phyloP scores from a whole-genome alignment of 352 stramenopile species.

The Phytophthora meadii region DNA sequence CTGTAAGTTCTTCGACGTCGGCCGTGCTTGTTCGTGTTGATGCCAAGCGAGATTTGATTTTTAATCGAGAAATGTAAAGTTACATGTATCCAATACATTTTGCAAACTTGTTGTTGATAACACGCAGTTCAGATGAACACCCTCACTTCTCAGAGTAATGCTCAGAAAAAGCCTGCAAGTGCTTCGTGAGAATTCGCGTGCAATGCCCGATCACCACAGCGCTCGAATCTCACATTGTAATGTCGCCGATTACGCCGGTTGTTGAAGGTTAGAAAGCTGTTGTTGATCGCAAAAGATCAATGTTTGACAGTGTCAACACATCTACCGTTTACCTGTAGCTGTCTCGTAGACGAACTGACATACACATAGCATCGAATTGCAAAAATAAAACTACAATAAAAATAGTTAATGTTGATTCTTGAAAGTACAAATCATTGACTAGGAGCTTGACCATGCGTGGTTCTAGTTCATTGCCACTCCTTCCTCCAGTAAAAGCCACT shows the following conservation, averaged over 20 bases:
- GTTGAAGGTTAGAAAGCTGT: conserved; percentile 10
- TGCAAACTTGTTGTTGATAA: background rate
- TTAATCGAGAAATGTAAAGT: background rate
- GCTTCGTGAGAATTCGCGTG: conserved; percentile 3
- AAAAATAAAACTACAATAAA: no score
- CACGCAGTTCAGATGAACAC: conserved; percentile 8
- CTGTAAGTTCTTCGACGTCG: no score
- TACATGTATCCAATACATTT: no score
- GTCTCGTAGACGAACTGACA: no score
- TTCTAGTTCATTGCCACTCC: conserved; percentile 17
- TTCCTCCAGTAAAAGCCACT: conserved; percentile 16
- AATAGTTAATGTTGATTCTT: no score
- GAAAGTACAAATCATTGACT: no score
- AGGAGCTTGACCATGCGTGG: conserved; percentile 6
- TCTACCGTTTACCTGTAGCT: no score
- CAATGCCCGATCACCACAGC: conserved; percentile 3
- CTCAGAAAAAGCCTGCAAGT: conserved; percentile 13
- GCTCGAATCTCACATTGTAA: background rate
- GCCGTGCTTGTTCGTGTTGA: no score
- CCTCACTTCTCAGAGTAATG: background rate
- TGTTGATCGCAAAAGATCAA: conserved; percentile 12
- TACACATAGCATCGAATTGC: no score
- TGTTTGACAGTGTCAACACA: no score
- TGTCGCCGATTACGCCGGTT: conserved; percentile 9
- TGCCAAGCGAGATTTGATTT: background rate